Conservation (phyloP, 306 rosid genomes). For the Oemleria cerasiformis region DNA sequence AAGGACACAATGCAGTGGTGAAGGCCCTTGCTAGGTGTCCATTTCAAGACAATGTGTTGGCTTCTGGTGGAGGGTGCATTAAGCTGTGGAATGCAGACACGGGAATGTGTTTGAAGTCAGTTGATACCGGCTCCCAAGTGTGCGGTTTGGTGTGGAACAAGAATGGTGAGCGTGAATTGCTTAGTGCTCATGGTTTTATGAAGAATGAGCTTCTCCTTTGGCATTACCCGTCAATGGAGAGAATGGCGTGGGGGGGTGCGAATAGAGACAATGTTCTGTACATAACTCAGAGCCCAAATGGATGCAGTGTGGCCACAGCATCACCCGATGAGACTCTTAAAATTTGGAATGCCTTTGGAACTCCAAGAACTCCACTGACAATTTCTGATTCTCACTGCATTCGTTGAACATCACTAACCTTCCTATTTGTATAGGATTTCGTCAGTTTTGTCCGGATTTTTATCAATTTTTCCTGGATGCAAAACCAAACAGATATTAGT, state of each 20-base stretch:
- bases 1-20: constrained; percentile 62
- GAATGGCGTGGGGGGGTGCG: constrained; percentile 60
- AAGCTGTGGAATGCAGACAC: constrained; percentile 75
- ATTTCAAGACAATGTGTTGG: constrained; percentile 59
- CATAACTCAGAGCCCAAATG: constrained; percentile 58
- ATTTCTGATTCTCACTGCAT: constrained; percentile 31
- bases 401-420: constrained; percentile 8
- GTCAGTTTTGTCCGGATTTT: too few species aligned
- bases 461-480: too few species aligned
- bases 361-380: constrained; percentile 35
- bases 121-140: constrained; percentile 65
- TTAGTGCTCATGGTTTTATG: constrained; percentile 72
- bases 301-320: constrained; percentile 53
- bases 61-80: constrained; percentile 68
- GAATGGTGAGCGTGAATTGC: constrained; percentile 74
- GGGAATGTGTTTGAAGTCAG: constrained; percentile 57
- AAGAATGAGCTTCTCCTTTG: constrained; percentile 68
- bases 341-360: constrained; percentile 54
- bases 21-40: constrained; percentile 30
- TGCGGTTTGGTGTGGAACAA: constrained; percentile 68
- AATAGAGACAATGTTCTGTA: constrained; percentile 66
- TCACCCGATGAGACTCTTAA: constrained; percentile 45
- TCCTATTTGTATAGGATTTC: too few species aligned
- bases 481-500: too few species aligned
- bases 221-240: constrained; percentile 82